These are phyloP conservation scores for Globisporangium nodosum DNA, from an alignment of 352 stramenopile genomes.

Conservation along the genomic window DNA sequence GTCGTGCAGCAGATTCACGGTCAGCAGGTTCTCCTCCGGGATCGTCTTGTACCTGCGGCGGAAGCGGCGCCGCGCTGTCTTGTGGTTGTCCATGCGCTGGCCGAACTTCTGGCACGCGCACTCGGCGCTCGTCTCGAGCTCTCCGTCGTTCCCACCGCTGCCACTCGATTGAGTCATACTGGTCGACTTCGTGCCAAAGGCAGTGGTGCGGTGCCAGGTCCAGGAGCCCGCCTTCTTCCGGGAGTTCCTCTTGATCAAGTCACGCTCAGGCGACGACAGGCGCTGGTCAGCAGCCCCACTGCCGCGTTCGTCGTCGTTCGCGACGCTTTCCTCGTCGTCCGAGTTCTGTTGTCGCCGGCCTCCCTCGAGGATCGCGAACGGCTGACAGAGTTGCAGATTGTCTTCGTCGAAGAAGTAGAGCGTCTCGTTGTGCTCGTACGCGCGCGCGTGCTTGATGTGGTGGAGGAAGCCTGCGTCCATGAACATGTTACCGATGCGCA, in stretches of 20 bases:
- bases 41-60: slow-evolving; percentile 18
- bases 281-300: neutral
- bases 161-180: neutral
- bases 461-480: slow-evolving; percentile 30
- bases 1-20: slow-evolving; percentile 26
- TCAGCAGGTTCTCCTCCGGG: slow-evolving; percentile 24
- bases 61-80: slow-evolving; percentile 13
- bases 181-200: neutral
- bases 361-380: slow-evolving; percentile 22
- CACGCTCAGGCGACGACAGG: no score
- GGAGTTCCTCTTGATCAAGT: neutral
- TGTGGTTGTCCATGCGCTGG: slow-evolving; percentile 21
- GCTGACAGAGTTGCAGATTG: slow-evolving; percentile 19
- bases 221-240: neutral
- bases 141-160: neutral
- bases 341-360: slow-evolving; percentile 1
- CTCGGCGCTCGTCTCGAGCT: slow-evolving; percentile 6
- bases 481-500: slow-evolving; percentile 33
- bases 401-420: slow-evolving; percentile 30
- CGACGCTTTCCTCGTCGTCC: neutral
- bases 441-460: slow-evolving; percentile 22
- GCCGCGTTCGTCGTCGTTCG: neutral
- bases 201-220: neutral
- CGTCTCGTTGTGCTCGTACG: slow-evolving; percentile 18
- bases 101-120: slow-evolving; percentile 27